A percentile compares a stretch with the other conserved stretches of the same genome.
phyloP scores from a whole-genome alignment of 768 basidiomycete genomes.

The Lactarius tabidus region DNA sequence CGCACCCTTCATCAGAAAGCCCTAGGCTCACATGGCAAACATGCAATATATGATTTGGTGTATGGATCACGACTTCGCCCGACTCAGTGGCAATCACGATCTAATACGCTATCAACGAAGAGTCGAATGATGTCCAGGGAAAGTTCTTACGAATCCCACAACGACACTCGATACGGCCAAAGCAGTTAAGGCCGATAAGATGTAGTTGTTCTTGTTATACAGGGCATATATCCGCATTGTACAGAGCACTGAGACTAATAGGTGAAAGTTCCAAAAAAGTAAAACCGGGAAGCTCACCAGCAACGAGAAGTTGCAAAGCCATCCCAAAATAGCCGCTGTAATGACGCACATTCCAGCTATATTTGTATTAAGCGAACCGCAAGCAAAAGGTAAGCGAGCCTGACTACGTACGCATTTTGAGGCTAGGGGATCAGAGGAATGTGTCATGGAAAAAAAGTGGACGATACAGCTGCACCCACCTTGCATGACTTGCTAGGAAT shows the following conservation, averaged over 20 bases:
- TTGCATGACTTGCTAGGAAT: background rate
- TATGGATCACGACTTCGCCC: background rate
- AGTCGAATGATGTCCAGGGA: background rate
- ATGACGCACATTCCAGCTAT: background rate
- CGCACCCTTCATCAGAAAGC: slow-evolving; percentile 2
- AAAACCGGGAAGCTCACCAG: background rate
- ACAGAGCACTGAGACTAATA: background rate
- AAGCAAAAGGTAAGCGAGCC: background rate
- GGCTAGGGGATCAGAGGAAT: background rate
- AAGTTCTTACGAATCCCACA: background rate
- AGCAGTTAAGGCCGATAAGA: background rate
- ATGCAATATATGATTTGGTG: background rate
- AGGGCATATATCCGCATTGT: slow-evolving; percentile 4
- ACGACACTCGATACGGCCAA: background rate
- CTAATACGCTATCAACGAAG: background rate
- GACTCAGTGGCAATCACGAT: background rate
- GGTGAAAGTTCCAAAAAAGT: background rate
- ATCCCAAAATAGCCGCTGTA: background rate
- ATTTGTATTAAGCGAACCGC: background rate
- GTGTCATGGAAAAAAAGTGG: background rate
- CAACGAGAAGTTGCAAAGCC: background rate
- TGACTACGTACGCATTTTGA: background rate
- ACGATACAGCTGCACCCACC: background rate
- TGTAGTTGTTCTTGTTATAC: slow-evolving; percentile 1
- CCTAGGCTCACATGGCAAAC: background rate